Percentiles rank a stretch among this genome's conserved stretches.
Evolutionary conservation across 2,329 filamentous ascomycete genomes (phyloP).

Genomic region (Samsoniella hepiali): DNA sequence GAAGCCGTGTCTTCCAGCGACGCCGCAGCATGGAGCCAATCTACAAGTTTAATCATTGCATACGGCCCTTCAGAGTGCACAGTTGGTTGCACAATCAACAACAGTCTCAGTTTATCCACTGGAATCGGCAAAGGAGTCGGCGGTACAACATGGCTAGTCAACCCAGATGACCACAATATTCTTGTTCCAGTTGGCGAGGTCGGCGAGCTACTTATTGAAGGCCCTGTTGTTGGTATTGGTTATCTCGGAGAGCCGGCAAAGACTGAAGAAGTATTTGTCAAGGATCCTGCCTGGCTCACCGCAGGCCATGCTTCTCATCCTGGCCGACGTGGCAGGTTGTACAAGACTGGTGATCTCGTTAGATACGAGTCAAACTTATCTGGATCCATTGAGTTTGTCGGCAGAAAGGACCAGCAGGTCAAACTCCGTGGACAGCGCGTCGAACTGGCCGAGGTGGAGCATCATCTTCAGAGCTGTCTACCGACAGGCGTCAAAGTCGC

Average conservation of each 20-base stretch:
- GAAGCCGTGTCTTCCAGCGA: conserved; percentile 52
- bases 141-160: conserved; percentile 50
- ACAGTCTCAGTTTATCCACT: conserved; percentile 38
- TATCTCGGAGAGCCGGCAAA: conserved; percentile 58
- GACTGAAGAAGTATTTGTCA: conserved; percentile 56
- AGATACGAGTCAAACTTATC: conserved; percentile 52
- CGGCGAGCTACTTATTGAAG: conserved; percentile 54
- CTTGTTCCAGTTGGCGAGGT: conserved; percentile 48
- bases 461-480: conserved; percentile 45
- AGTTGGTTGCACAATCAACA: conserved; percentile 49
- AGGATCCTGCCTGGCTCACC: conserved; percentile 51
- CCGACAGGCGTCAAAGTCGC: conserved; percentile 42
- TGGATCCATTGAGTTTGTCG: conserved; percentile 54
- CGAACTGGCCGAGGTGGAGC: conserved; percentile 55
- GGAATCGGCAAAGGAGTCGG: conserved; percentile 49
- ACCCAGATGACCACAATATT: conserved; percentile 44
- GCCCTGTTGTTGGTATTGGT: conserved; percentile 59
- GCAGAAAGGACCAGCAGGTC: conserved; percentile 65
- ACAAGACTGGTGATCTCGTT: conserved; percentile 60
- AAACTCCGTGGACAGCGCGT: conserved; percentile 65
- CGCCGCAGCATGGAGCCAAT: conserved; percentile 44
- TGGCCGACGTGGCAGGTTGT: conserved; percentile 46
- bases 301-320: conserved; percentile 33
- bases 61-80: conserved; percentile 56
- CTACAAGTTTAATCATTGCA: conserved; percentile 47